Evolutionary conservation across 1,284 basidiomycete species (phyloP).

Genomic region (Apiotrichum montevideense): DNA sequence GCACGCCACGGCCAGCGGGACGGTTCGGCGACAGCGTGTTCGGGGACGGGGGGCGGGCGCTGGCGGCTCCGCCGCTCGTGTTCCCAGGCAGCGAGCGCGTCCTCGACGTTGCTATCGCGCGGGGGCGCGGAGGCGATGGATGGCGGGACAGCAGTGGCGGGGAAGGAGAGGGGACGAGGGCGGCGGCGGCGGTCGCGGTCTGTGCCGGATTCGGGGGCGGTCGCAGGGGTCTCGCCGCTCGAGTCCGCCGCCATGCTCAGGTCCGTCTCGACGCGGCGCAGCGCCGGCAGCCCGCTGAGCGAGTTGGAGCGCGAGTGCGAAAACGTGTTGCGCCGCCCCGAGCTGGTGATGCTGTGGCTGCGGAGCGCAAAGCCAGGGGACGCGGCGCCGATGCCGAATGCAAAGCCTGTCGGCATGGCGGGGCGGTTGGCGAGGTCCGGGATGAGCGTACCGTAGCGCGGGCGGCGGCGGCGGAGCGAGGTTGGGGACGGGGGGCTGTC

Average conservation of each 20-base stretch:
- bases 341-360: slow-evolving; percentile 20
- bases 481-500: slow-evolving; percentile 17
- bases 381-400: slow-evolving; percentile 47
- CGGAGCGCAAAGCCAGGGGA: slow-evolving; percentile 46
- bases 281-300: background rate
- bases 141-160: background rate
- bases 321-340: background rate
- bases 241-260: background rate
- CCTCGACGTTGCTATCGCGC: background rate
- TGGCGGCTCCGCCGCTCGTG: background rate
- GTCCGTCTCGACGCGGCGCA: background rate
- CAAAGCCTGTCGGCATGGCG: slow-evolving; percentile 33
- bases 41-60: background rate
- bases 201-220: background rate
- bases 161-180: background rate
- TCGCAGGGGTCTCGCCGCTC: background rate
- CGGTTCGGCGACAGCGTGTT: no score
- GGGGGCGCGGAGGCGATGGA: background rate
- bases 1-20: no score
- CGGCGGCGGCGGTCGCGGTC: background rate
- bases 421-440: slow-evolving; percentile 39
- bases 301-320: slow-evolving; percentile 1
- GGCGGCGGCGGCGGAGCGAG: slow-evolving; percentile 18
- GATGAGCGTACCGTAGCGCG: slow-evolving; percentile 43
- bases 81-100: slow-evolving; percentile 1